Conservation (phyloP, 2,329 filamentous ascomycete species). For the Hymenoscyphus salicellus region DNA sequence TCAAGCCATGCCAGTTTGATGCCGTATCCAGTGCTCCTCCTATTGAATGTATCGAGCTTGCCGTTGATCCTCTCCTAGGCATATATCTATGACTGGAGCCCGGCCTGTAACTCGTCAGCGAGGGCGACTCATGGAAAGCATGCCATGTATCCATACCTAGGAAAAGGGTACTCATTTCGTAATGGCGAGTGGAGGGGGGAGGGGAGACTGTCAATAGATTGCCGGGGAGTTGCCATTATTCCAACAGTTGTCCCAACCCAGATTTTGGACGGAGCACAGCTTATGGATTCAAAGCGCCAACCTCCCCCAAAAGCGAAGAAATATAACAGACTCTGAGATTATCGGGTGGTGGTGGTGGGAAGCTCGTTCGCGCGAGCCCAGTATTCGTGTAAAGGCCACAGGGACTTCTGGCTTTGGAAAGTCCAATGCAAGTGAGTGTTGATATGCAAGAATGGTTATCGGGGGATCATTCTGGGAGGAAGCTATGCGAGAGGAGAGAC, state of each 20-base stretch:
- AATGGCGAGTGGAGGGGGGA: conserved; percentile 39
- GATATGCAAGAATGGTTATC: conserved; percentile 27
- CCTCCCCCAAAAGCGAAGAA: conserved; percentile 25
- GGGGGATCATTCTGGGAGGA: conserved; percentile 31
- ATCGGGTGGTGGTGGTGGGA: neutral
- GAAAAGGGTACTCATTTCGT: conserved; percentile 52
- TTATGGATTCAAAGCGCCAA: conserved; percentile 18
- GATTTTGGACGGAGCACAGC: conserved; percentile 5
- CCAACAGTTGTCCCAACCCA: conserved; percentile 5
- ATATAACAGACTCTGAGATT: conserved; percentile 2
- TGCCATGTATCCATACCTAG: conserved; percentile 40
- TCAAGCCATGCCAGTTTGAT: conserved; percentile 54
- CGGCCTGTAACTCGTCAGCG: conserved; percentile 35
- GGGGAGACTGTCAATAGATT: conserved; percentile 48
- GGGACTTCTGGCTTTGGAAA: neutral
- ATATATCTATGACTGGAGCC: conserved; percentile 40
- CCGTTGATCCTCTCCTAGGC: conserved; percentile 72
- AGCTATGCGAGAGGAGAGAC: neutral
- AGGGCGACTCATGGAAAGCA: conserved; percentile 35
- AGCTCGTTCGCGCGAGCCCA: neutral
- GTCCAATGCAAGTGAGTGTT: neutral
- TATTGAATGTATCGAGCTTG: conserved; percentile 80
- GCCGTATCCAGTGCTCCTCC: conserved; percentile 77
- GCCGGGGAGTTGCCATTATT: conserved; percentile 43
- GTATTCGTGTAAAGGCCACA: conserved; percentile 1